Conservation (phyloP, 2,329 filamentous ascomycete species). For the Blastomyces emzantsi region DNA sequence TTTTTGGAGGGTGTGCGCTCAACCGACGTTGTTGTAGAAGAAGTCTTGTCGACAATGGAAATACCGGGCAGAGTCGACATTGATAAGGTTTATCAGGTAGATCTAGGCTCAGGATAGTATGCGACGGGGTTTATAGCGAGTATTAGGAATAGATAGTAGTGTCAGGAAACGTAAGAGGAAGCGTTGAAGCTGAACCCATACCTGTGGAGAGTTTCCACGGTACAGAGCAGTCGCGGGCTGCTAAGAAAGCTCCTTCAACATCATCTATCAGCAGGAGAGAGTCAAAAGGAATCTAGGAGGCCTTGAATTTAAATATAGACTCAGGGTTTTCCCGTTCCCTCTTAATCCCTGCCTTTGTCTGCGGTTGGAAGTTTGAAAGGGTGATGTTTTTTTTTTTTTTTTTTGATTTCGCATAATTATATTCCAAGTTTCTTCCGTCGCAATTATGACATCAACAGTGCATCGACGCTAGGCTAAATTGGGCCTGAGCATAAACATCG, state of each 20-base stretch:
- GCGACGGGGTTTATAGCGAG: not conserved
- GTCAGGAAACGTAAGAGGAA: not conserved
- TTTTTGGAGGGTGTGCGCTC: slow-evolving; percentile 20
- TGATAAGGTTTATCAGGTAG: not conserved
- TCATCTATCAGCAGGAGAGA: not conserved
- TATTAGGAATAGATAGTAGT: slow-evolving; percentile 3
- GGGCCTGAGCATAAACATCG: not conserved
- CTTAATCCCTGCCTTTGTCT: not conserved
- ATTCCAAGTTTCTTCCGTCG: not conserved
- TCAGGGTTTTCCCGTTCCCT: too few species aligned
- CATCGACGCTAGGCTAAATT: slow-evolving; percentile 4
- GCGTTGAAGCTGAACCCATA: not conserved
- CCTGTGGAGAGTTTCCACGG: not conserved
- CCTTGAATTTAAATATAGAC: not conserved
- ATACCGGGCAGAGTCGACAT: slow-evolving; percentile 26
- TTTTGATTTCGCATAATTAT: not conserved
- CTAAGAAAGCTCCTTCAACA: not conserved
- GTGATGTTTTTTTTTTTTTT: too few species aligned
- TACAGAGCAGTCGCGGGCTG: slow-evolving; percentile 3
- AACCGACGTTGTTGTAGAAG: slow-evolving; percentile 18
- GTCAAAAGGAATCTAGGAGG: not conserved
- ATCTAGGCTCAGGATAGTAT: not conserved
- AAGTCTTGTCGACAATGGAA: slow-evolving; percentile 35
- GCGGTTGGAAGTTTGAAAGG: not conserved
- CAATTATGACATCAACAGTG: not conserved